A percentile compares a stretch with the other conserved stretches of the same genome.
Conservation (phyloP, 2,329 filamentous ascomycete species). For the Atkinsonella texensis region DNA sequence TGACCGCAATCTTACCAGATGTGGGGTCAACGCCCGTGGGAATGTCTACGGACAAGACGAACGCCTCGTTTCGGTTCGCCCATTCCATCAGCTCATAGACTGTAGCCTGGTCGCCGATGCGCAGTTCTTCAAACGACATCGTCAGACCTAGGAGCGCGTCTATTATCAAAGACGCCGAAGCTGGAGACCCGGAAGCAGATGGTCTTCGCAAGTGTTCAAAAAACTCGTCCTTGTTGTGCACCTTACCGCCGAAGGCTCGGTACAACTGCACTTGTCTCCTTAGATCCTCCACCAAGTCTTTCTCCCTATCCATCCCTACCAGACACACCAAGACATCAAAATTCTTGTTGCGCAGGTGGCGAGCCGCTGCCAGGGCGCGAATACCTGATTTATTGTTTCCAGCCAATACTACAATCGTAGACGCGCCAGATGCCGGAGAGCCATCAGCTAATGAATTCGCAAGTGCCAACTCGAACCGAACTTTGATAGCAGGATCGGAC, state of each 20-base stretch:
- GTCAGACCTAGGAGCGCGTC: constrained; percentile 83
- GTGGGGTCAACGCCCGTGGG: constrained; percentile 80
- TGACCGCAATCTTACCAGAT: constrained; percentile 51
- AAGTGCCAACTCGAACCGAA: constrained; percentile 33
- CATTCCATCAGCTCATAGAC: constrained; percentile 87
- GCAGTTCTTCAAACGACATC: constrained; percentile 77
- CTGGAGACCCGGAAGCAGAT: constrained; percentile 26
- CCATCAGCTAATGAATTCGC: constrained; percentile 20
- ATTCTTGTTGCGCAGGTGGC: constrained; percentile 77
- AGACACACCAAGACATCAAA: constrained; percentile 73
- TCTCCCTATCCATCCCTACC: constrained; percentile 72
- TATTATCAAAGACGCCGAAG: constrained; percentile 65
- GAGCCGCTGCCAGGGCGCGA: constrained; percentile 70
- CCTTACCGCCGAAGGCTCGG: constrained; percentile 66
- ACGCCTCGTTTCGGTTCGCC: constrained; percentile 78
- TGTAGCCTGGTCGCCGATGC: constrained; percentile 68
- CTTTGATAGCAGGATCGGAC: constrained; percentile 46
- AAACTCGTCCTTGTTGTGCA: constrained; percentile 49
- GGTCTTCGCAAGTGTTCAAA: constrained; percentile 46
- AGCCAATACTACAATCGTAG: constrained; percentile 61
- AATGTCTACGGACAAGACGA: constrained; percentile 78
- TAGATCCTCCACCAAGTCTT: constrained; percentile 68
- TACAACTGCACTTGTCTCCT: constrained; percentile 75
- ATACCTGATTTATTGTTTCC: constrained; percentile 91
- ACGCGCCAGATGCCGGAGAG: constrained; percentile 14